Percentiles rank a stretch among this genome's conserved stretches.
These are phyloP conservation scores for Pseudocercospora crystallina DNA, from an alignment of 2,329 filamentous ascomycete species.

Conservation along the genomic window DNA sequence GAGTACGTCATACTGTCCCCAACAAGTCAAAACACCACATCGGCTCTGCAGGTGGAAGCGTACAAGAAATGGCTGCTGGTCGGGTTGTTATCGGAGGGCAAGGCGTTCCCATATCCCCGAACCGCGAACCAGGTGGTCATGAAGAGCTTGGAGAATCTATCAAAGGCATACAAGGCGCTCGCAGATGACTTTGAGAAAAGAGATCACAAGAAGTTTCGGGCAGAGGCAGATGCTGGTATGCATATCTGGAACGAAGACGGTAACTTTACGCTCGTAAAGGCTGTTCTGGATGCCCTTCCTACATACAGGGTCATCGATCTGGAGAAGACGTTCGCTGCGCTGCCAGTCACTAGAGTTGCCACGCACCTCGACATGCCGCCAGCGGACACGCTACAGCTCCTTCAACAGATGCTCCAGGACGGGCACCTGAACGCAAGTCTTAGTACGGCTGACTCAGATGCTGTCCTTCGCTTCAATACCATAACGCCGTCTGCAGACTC, in stretches of 20 bases:
- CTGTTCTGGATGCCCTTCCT: slow-evolving; percentile 70
- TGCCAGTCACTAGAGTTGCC: slow-evolving; percentile 57
- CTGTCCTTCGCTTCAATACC: slow-evolving; percentile 55
- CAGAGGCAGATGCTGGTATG: slow-evolving; percentile 61
- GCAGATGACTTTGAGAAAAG: slow-evolving; percentile 66
- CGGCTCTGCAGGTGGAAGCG: slow-evolving; percentile 75
- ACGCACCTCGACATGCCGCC: slow-evolving; percentile 51
- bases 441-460: slow-evolving; percentile 41
- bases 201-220: slow-evolving; percentile 59
- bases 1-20: slow-evolving; percentile 64
- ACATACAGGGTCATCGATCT: slow-evolving; percentile 74
- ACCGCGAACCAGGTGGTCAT: slow-evolving; percentile 55
- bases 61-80: slow-evolving; percentile 90
- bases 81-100: slow-evolving; percentile 69
- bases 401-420: slow-evolving; percentile 53
- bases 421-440: slow-evolving; percentile 54
- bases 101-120: slow-evolving; percentile 55
- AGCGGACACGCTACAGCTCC: slow-evolving; percentile 54
- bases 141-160: slow-evolving; percentile 58
- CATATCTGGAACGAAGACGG: slow-evolving; percentile 59
- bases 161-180: slow-evolving; percentile 70
- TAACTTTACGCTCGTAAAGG: slow-evolving; percentile 68
- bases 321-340: slow-evolving; percentile 67
- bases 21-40: slow-evolving; percentile 63
- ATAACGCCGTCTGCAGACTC: slow-evolving; percentile 8